Conservation (phyloP, 179 eudicot genomes). For the Silene vulgaris region DNA sequence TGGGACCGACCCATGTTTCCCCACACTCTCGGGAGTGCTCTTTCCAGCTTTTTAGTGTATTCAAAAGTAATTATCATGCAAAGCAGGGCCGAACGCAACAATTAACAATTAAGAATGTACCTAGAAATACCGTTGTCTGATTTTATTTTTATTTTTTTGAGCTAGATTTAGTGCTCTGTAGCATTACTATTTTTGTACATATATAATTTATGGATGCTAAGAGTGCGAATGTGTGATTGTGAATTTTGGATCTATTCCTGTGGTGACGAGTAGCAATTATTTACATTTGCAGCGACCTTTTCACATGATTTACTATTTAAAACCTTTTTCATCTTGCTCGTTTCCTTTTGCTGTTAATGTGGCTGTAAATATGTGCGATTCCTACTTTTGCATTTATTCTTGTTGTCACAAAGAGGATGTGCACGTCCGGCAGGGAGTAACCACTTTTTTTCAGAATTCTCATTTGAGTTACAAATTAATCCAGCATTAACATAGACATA, state of each 20-base stretch:
- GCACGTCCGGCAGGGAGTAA: too few species aligned
- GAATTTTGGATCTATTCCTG: conserved; percentile 18
- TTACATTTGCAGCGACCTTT: conserved; percentile 13
- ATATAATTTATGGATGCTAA: conserved; percentile 15
- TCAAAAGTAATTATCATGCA: conserved; percentile 19
- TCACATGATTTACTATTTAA: not conserved
- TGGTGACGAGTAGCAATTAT: conserved; percentile 14
- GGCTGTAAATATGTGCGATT: too few species aligned
- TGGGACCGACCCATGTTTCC: conserved; percentile 21
- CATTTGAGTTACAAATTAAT: too few species aligned
- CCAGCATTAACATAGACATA: too few species aligned
- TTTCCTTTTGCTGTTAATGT: not conserved
- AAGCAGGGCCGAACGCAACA: conserved; percentile 16
- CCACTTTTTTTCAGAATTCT: too few species aligned
- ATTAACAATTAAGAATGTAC: conserved; percentile 13
- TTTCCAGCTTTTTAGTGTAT: conserved; percentile 12
- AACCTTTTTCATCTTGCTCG: not conserved
- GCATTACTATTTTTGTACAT: conserved; percentile 13
- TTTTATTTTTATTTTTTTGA: not conserved
- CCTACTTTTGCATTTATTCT: too few species aligned
- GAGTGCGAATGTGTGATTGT: conserved; percentile 8
- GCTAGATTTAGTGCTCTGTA: conserved; percentile 17
- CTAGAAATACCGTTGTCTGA: not conserved
- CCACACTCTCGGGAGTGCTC: conserved; percentile 29
- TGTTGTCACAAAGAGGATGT: too few species aligned